Evolutionary conservation across 371 early-diverging fungal genomes (phyloP), one percentile per base, ranked within the genome.

Genomic region (Mucor plumbeus): DNA sequence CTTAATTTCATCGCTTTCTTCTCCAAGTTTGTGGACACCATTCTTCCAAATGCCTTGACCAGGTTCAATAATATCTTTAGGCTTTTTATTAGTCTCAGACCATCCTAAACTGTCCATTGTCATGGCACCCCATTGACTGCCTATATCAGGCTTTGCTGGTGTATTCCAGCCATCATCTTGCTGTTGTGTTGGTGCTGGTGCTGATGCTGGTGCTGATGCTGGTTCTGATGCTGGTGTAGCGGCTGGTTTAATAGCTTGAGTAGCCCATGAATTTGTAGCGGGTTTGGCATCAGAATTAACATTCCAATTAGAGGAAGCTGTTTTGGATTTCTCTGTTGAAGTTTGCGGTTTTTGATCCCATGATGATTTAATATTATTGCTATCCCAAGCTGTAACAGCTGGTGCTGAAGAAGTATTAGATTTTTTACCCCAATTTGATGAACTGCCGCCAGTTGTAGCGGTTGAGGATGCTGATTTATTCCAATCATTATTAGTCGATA

Each of bases 11-110:
- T 67, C 72, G 65, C 78, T 74, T 19, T 66, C 36, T 44, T 72
- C 74, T 3, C 75, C 81, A 14, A 79, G 64, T 17, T 59, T 59
- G 55, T 81, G 96, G 33, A 82, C 80, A 53, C 92, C 93, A 63
- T 90, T 78, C 64, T 88, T 83, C 91, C 92, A 92, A 39, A 75
- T 65, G 44, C 92, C 92, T 59, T 80, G 78, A 36, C 86, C 79
- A 36, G 84, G 80, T 55, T 83, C 84, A 31, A 59, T 68, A 13
- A 33, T n/a, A 19, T 61, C 65, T 10, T 71, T 66, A 3, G 56
- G 39, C 13, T 55, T 50, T 17, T 72, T 72, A 5, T 54, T 54
- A 6, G 35, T 33, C 7, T 59, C 36, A 31, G 21, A 40, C 72
- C 72, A 72, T 6, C 72, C 72, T 15, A 72, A 43, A 14, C 26